A percentile compares a stretch with the other conserved stretches of the same genome.
These are phyloP conservation scores for Leishmania martiniquensis DNA, from an alignment of 208 protist species.

Conservation along the genomic window DNA sequence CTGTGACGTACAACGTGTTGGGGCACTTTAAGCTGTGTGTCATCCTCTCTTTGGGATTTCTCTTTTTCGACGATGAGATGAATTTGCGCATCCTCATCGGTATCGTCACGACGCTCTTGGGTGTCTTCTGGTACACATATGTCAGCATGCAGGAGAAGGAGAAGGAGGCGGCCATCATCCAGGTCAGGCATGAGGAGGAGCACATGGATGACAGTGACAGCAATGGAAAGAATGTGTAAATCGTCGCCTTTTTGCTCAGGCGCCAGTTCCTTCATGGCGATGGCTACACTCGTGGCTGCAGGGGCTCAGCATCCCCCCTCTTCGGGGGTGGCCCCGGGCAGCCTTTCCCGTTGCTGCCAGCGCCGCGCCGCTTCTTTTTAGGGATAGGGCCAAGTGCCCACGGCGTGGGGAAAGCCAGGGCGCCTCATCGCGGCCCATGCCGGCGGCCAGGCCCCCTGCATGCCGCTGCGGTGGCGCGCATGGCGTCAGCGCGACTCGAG, in stretches of 20 bases:
- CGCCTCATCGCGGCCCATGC: background rate
- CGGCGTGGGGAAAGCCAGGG: background rate
- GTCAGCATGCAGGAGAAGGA: slow-evolving; percentile 34
- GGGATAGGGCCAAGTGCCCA: background rate
- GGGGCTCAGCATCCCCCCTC: background rate
- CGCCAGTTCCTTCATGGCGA: background rate
- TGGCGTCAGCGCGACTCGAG: background rate
- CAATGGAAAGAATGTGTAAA: slow-evolving; percentile 2
- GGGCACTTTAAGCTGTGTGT: slow-evolving; percentile 87
- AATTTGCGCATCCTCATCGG: slow-evolving; percentile 39
- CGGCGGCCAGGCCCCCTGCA: background rate
- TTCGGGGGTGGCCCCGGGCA: too few species aligned
- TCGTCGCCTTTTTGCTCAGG: background rate
- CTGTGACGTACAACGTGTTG: slow-evolving; percentile 90
- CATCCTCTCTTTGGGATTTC: slow-evolving; percentile 72
- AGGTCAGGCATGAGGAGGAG: slow-evolving; percentile 9
- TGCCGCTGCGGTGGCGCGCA: background rate
- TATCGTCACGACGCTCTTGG: slow-evolving; percentile 56
- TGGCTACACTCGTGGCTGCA: background rate
- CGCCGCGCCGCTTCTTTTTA: background rate
- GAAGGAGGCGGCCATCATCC: slow-evolving; percentile 20
- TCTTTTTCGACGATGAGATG: slow-evolving; percentile 61
- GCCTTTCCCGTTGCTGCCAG: background rate
- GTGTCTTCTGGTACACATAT: slow-evolving; percentile 88
- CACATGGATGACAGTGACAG: background rate